These are phyloP conservation scores for Ceratocystis diversiconidia DNA, from an alignment of 2,329 filamentous ascomycete species.

Conservation along the genomic window DNA sequence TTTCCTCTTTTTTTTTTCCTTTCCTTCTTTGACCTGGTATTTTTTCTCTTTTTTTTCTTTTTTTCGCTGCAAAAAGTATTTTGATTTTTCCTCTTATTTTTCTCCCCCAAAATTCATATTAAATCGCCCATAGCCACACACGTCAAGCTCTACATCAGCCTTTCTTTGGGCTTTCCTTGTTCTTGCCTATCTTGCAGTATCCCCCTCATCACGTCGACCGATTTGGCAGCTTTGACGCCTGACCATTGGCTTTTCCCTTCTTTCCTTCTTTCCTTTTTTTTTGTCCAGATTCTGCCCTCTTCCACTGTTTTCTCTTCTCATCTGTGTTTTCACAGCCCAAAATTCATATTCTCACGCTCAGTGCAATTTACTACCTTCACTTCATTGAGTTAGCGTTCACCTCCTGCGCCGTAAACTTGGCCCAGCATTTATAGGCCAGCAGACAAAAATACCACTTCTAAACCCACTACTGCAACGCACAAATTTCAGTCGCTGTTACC, in stretches of 20 bases:
- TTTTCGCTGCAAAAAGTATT: too few relatives aligned
- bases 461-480: neutral
- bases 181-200: neutral
- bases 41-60: neutral
- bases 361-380: neutral
- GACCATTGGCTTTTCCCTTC: neutral
- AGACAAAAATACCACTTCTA: neutral
- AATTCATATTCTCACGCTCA: constrained; percentile 3
- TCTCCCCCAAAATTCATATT: neutral
- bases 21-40: neutral
- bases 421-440: neutral
- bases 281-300: neutral
- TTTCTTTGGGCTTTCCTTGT: neutral
- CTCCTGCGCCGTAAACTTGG: constrained; percentile 15
- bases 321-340: neutral
- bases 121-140: neutral
- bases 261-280: neutral
- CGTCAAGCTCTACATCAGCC: neutral
- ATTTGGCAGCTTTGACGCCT: neutral
- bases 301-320: neutral
- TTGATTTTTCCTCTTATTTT: neutral
- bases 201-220: neutral
- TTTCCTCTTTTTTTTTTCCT: neutral
- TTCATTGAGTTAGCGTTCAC: neutral
- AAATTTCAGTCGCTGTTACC: neutral